A percentile compares a stretch with the other conserved stretches of the same genome.
These are phyloP conservation scores for Salix udensis DNA, from an alignment of 345 rosid genomes.

Conservation along the genomic window DNA sequence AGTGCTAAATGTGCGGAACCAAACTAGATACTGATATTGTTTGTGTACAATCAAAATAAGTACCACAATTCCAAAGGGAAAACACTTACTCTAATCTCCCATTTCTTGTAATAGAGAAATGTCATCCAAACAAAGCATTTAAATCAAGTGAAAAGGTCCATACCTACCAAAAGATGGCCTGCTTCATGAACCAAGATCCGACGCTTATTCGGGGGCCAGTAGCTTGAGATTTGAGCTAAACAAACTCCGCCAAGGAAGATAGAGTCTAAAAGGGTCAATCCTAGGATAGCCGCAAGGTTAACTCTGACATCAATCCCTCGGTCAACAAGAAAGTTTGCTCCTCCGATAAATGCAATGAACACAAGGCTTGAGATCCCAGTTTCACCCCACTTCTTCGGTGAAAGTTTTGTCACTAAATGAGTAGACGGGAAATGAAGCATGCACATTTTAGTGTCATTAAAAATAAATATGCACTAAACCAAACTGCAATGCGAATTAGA, in stretches of 20 bases:
- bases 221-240: conserved; percentile 78
- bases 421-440: not conserved
- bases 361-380: conserved; percentile 56
- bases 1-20: not conserved
- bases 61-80: not conserved
- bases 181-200: conserved; percentile 94
- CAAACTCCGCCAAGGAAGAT: conserved; percentile 79
- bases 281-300: conserved; percentile 61
- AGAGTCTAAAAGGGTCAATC: conserved; percentile 66
- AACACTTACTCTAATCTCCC: not conserved
- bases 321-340: conserved; percentile 62
- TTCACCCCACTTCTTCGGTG: conserved; percentile 91
- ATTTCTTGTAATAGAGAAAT: not conserved
- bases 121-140: not conserved
- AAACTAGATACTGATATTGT: not conserved
- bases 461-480: not conserved
- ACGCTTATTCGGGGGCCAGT: conserved; percentile 87
- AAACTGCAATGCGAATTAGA: not conserved
- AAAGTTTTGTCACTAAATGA: conserved; percentile 52
- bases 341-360: conserved; percentile 57
- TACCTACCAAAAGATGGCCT: conserved; percentile 85
- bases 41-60: not conserved
- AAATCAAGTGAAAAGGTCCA: conserved; percentile 6
- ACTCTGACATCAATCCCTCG: conserved; percentile 74
- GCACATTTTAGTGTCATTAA: not conserved